These are phyloP conservation scores for Metarhizium rileyi DNA, from an alignment of 2,329 filamentous ascomycete species.

Conservation along the genomic window DNA sequence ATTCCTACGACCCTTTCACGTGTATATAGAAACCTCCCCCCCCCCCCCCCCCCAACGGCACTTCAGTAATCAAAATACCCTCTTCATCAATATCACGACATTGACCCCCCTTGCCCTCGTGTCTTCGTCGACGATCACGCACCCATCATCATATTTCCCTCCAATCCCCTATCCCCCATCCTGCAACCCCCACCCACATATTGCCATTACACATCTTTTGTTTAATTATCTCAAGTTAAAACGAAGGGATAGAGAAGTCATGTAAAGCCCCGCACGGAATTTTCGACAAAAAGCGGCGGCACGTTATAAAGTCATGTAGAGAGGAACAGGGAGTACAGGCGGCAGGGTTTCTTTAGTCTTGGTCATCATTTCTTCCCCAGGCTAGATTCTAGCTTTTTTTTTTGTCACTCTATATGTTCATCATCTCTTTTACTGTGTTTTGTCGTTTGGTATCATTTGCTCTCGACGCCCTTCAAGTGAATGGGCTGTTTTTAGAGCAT, in stretches of 20 bases:
- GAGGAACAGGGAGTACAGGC: constrained; percentile 29
- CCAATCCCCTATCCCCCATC: constrained; percentile 1
- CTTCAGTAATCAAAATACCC: constrained; percentile 31
- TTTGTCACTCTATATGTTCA: background rate
- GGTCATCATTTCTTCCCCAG: constrained; percentile 11
- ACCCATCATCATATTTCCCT: constrained; percentile 4
- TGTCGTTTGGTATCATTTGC: constrained; percentile 12
- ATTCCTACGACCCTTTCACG: constrained; percentile 27
- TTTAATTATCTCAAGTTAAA: constrained; percentile 18
- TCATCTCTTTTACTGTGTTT: constrained; percentile 1
- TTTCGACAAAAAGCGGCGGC: constrained; percentile 19
- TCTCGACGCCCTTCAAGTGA: constrained; percentile 25
- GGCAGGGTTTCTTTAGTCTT: constrained; percentile 17
- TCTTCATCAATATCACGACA: constrained; percentile 16
- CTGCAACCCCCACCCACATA: background rate
- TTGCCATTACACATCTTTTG: constrained; percentile 11
- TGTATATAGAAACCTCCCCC: constrained; percentile 27
- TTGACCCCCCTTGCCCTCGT: constrained; percentile 12
- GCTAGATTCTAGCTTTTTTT: background rate
- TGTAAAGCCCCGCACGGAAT: constrained; percentile 27
- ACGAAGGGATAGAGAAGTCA: constrained; percentile 32
- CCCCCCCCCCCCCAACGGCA: constrained; percentile 17
- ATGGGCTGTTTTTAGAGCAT: constrained; percentile 13
- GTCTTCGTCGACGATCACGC: constrained; percentile 2
- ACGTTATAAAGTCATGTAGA: constrained; percentile 32